Evolutionary conservation across 192 early-diverging fungal genomes (phyloP), one percentile per base, ranked within the genome.

Genomic region (Tieghemiomyces parasiticus): DNA sequence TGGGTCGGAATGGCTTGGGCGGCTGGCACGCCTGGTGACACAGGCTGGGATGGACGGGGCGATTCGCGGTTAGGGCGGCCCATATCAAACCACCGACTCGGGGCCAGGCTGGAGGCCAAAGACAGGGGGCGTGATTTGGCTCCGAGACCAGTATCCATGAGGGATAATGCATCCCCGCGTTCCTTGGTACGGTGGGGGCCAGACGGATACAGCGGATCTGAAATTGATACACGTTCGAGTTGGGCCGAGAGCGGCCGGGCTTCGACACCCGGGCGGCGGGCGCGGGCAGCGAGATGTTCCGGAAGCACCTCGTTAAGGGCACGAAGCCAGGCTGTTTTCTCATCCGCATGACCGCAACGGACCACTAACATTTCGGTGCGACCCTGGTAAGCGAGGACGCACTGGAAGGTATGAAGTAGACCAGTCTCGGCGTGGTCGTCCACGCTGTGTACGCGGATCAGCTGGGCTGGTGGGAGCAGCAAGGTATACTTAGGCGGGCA

Each of bases 51-150:
- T 29, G 26, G 24, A 24, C 2, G 0, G 4, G 12, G 54, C 1
- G 50, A 52, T 26, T 4, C 4, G 22, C 47, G 14, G 20, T 14
- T 48, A 48, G 22, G 9, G 13, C 47, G 14, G 13, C 13, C 4
- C 4, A 48, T 6, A 22, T 48, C 13, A 4, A 25, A 22, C 47
- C 47, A 48, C 24, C 24, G 47, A 22, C 4, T 30, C 2, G 34
- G 31, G 16, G 32, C 20, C 32, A 56, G 16, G 16, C 29, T 34
- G 24, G 32, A 31, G 16, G 54, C 54, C 33, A 56, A 1, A 31
- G 54, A 56, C 1, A 56, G 32, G 30, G 54, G 54, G 13, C 54
- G 54, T 26, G 54, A 56, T 24, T 48, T 48, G 16, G 8, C 16
- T 42, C 8, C 38, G 6, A 16, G 38, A 16, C 38, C 38, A 42